Base-by-base conservation (phyloP, 2,329 filamentous ascomycete genomes). In the Sporothrix humicola region DNA sequence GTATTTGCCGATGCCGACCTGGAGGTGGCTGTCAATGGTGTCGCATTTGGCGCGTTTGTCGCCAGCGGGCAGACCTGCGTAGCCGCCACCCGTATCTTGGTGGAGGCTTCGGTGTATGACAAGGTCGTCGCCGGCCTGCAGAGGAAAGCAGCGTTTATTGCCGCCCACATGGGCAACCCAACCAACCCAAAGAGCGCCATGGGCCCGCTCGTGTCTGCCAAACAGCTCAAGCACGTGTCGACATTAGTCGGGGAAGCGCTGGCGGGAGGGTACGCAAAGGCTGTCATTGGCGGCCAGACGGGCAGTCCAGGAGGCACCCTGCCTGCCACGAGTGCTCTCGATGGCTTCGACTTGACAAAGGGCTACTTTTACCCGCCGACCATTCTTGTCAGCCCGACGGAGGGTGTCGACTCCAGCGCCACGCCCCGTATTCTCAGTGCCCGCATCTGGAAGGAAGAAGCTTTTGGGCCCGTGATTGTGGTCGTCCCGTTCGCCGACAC, bases 351-450 rank as follows among this genome's bases (percentile, higher is more conserved):
- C 68, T 85, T 90, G 42, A 81, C 82, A 0, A 85, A 85, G 81
- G 85, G 88, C 1, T 94, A 94, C 81, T 97, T 93, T 84, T 97
- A 90, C 82, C 87, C 92, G 69, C 93, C 93, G 0, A 97, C 94
- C 0, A 87, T 97, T 1, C 86, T 97, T 37, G 79, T 80, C 0
- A 71, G 65, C 82, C 80, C 78, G 83, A 80, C 82, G 17, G 54
- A 42, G 23, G 3, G 31, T 37, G 31, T 37, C 31, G 31, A 37
- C 31, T 3, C 69, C 1, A 12, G 20, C 20, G 10, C 61, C 3
- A 10, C 61, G 3, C 44, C 63, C 15, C 23, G 48, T 17, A 44
- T 94, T 88, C 85, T 89, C 50, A 82, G 89, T 79, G 92, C 93
- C 82, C 89, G 89, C 79, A 92, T 96, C 77, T 91, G 93, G 85